phyloP scores from a whole-genome alignment of 2,329 filamentous ascomycete genomes.

The Alternaria hordeiaustralica region DNA sequence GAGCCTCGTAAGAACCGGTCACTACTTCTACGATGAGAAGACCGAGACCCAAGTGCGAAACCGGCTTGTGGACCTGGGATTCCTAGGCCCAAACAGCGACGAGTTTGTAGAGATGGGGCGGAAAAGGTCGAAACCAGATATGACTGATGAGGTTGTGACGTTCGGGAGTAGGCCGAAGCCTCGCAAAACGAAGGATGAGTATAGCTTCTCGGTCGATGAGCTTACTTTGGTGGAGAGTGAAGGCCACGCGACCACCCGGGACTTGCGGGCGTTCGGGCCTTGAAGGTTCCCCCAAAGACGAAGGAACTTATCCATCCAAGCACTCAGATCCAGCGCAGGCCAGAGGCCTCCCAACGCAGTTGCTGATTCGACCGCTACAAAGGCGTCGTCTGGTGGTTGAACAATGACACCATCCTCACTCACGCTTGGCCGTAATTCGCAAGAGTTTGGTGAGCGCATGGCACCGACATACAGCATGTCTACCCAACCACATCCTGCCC shows the following conservation, averaged over 20 bases:
- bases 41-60: slow-evolving; percentile 18
- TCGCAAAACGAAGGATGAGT: not conserved
- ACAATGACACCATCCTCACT: not conserved
- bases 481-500: not conserved
- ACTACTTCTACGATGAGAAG: slow-evolving; percentile 27
- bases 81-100: slow-evolving; percentile 5
- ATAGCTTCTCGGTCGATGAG: not conserved
- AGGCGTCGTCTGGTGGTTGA: not conserved
- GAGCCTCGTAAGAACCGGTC: slow-evolving; percentile 15
- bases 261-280: not conserved
- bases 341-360: not conserved
- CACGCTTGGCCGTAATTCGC: not conserved
- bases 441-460: not conserved
- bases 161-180: not conserved
- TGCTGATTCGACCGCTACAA: not conserved
- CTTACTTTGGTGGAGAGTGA: not conserved
- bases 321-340: not conserved
- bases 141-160: not conserved
- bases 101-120: not conserved
- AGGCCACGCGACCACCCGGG: not conserved
- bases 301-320: not conserved
- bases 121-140: slow-evolving; percentile 3
- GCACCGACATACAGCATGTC: not conserved
- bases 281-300: not conserved
- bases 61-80: slow-evolving; percentile 23